These are phyloP conservation scores for Mycena galericulata DNA, from an alignment of 768 basidiomycete genomes.

Conservation along the genomic window DNA sequence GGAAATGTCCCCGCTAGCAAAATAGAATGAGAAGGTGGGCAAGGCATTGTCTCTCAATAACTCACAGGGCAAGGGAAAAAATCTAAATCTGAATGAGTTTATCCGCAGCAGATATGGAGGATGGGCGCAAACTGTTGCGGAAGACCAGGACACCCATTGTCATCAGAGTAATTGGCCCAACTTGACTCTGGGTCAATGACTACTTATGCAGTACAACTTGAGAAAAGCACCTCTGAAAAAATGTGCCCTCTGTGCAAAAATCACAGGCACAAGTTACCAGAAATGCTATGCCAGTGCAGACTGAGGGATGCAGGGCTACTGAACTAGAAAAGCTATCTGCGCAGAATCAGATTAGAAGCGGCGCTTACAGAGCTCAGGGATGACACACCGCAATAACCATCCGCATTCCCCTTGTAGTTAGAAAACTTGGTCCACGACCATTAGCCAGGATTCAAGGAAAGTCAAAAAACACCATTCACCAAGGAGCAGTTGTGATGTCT, in stretches of 20 bases:
- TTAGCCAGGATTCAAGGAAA: constrained; percentile 9
- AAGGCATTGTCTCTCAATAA: background rate
- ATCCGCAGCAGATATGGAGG: background rate
- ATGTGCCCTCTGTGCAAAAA: background rate
- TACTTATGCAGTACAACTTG: background rate
- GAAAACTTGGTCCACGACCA: background rate
- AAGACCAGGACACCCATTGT: background rate
- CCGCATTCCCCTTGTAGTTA: background rate
- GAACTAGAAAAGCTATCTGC: background rate
- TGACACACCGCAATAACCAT: constrained; percentile 2
- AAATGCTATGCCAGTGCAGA: constrained; percentile 5
- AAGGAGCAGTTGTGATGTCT: background rate
- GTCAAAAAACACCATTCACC: constrained; percentile 8
- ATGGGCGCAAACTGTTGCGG: constrained; percentile 6
- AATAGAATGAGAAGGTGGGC: background rate
- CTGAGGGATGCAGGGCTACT: background rate
- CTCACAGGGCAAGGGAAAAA: constrained; percentile 1
- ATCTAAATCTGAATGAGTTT: constrained; percentile 10
- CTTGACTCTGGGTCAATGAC: constrained; percentile 10
- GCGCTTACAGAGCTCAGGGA: constrained; percentile 2
- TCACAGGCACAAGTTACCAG: constrained; percentile 5
- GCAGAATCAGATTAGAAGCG: background rate
- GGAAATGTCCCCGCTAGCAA: constrained; percentile 15
- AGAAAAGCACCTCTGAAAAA: background rate
- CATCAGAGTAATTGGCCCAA: background rate